Conservation (phyloP, 208 protist species). For the Acanthamoeba castellanii region DNA sequence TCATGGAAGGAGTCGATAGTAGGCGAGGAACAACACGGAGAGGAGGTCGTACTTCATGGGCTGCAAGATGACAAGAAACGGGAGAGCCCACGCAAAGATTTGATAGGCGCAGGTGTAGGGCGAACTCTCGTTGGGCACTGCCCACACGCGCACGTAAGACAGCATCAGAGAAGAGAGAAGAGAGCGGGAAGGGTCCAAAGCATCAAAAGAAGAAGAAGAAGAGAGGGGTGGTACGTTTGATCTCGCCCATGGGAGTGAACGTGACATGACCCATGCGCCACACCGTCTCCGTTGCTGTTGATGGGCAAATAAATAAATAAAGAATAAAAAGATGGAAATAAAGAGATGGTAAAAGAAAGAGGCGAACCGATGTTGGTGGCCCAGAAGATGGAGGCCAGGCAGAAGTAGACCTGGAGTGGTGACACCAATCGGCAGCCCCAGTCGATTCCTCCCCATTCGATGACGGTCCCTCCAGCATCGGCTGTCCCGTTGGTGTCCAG, state of each 20-base stretch:
- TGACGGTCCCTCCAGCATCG: neutral
- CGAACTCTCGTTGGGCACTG: slow-evolving; percentile 49
- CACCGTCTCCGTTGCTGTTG: slow-evolving; percentile 39
- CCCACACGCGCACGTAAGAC: too few relatives aligned
- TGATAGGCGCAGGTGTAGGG: slow-evolving; percentile 41
- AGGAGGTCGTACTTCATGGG: neutral
- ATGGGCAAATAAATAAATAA: neutral
- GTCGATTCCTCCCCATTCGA: neutral
- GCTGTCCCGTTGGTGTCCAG: neutral
- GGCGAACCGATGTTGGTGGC: slow-evolving; percentile 43
- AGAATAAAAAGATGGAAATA: too few relatives aligned
- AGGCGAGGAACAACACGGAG: too few relatives aligned
- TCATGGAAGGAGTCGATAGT: neutral
- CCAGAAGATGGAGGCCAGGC: slow-evolving; percentile 55
- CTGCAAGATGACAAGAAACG: slow-evolving; percentile 39
- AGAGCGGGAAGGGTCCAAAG: neutral
- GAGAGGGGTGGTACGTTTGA: neutral
- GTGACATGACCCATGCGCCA: slow-evolving; percentile 62
- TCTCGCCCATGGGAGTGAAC: slow-evolving; percentile 69
- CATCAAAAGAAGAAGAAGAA: neutral
- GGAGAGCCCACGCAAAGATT: slow-evolving; percentile 57
- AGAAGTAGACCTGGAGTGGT: slow-evolving; percentile 49
- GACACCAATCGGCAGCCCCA: slow-evolving; percentile 33
- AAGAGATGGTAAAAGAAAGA: neutral
- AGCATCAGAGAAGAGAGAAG: neutral